These are phyloP conservation scores for Tulasnella calospora DNA, from an alignment of 768 basidiomycete species.

Conservation along the genomic window DNA sequence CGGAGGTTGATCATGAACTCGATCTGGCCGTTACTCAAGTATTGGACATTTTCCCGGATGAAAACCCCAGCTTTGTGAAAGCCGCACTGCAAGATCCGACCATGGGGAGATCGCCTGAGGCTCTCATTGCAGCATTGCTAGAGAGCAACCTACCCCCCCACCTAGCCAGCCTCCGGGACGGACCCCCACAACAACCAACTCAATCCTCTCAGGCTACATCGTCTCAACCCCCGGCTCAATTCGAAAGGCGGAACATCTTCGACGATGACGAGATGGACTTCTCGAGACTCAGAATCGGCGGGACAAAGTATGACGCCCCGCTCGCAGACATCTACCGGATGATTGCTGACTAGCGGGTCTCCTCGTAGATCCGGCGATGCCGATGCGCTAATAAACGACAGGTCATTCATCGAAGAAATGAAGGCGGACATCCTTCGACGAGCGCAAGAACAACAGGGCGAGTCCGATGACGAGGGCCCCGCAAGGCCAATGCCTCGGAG, in stretches of 20 bases:
- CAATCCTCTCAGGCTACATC: conserved; percentile 28
- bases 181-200: conserved; percentile 31
- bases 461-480: conserved; percentile 59
- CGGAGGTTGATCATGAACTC: neutral
- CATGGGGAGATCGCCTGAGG: conserved; percentile 55
- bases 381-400: conserved; percentile 49
- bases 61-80: conserved; percentile 52
- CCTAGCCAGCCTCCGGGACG: conserved; percentile 30
- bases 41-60: conserved; percentile 69
- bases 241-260: conserved; percentile 55
- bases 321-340: neutral
- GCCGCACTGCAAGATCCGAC: conserved; percentile 50
- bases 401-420: conserved; percentile 61
- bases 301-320: conserved; percentile 44
- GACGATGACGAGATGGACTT: conserved; percentile 68
- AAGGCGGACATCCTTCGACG: conserved; percentile 78
- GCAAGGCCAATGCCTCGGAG: conserved; percentile 33
- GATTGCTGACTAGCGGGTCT: conserved; percentile 24
- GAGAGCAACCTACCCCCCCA: conserved; percentile 59
- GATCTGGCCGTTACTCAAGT: conserved; percentile 50
- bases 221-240: conserved; percentile 43
- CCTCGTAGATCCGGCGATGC: conserved; percentile 43
- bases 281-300: conserved; percentile 55
- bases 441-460: conserved; percentile 57
- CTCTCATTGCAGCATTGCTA: conserved; percentile 64